Evolutionary conservation across 495 filamentous ascomycete genomes (phyloP).

Genomic region (Xylaria flabelliformis): DNA sequence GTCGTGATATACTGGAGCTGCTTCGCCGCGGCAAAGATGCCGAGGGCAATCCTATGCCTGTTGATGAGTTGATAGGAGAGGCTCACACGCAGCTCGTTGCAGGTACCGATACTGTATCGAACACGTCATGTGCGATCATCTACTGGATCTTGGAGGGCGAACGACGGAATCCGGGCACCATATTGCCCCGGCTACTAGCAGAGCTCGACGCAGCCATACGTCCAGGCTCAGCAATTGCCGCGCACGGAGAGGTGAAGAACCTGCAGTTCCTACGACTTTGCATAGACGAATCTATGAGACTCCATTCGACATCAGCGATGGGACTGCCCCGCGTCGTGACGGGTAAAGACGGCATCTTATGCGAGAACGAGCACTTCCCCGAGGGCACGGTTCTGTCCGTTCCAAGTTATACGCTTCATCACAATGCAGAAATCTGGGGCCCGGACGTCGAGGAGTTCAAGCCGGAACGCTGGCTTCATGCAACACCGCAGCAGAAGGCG

Average conservation of each 20-base stretch:
- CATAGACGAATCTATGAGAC: constrained; percentile 86
- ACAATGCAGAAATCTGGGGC: constrained; percentile 80
- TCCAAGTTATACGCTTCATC: constrained; percentile 85
- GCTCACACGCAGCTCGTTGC: constrained; percentile 86
- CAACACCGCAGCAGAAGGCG: constrained; percentile 70
- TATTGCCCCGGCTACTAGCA: constrained; percentile 69
- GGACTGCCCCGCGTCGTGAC: constrained; percentile 84
- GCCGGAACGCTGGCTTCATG: constrained; percentile 73
- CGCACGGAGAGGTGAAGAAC: constrained; percentile 71
- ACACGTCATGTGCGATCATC: constrained; percentile 81
- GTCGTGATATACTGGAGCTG: constrained; percentile 78
- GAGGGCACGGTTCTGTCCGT: constrained; percentile 75
- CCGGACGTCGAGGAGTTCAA: constrained; percentile 73
- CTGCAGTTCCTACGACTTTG: constrained; percentile 76
- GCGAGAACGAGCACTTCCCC: constrained; percentile 66
- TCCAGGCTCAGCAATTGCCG: constrained; percentile 66
- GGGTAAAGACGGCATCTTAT: constrained; percentile 49
- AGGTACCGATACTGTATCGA: constrained; percentile 82
- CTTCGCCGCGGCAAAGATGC: constrained; percentile 84
- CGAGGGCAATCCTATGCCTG: constrained; percentile 70
- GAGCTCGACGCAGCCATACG: constrained; percentile 72
- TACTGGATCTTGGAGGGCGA: constrained; percentile 64
- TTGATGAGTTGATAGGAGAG: constrained; percentile 81
- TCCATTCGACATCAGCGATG: constrained; percentile 83
- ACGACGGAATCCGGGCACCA: constrained; percentile 63